Evolutionary conservation across 768 basidiomycete species (phyloP), one percentile per base, ranked within the genome.

Genomic region (Kwoniella pini): DNA sequence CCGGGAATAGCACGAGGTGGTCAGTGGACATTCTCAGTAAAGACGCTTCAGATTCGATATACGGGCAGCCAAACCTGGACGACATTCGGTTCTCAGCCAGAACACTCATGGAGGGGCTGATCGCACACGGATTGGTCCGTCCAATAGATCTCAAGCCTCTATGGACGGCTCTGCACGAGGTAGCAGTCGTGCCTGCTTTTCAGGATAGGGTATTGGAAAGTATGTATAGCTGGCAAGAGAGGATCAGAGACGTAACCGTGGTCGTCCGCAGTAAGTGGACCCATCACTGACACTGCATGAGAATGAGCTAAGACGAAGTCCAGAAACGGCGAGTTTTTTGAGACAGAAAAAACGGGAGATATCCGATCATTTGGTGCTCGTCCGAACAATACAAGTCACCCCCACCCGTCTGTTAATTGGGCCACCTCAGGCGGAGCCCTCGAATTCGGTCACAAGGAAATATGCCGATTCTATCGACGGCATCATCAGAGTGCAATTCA

Each of bases 401-500:
- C 77, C 77, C 6, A 73, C 72, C 1, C 63, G 77, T 26, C 43
- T 78, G 0, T 58, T 78, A 7, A 63, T 77, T 42, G 69, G 71
- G 54, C 70, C 75, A 3, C 69, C 71, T 1, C 69, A 72, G 46
- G 65, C 65, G n/a, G 77, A 78, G 40, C 67, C 72, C 4, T 72
- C 70, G 4, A 78, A 78, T 54, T 68, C 65, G 54, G 75, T 78
- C 11, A 74, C 76, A 2, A 55, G 75, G 13, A n/a, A 61, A 39
- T 77, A 74, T 53, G 42, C 31, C 11, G 62, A 72, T 36, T 22
- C 39, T 15, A 40, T 72, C 2, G 71, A 76, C 39, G 67, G 53
- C 5, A 70, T 78, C 52, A 59, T 78, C n/a, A 62, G 75, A 4
- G 74, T 76, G 0, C 53, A 65, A 31, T 78, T 78, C 51, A 55